Base-by-base conservation (phyloP, 179 eudicot species). In the Vitellaria paradoxa region DNA sequence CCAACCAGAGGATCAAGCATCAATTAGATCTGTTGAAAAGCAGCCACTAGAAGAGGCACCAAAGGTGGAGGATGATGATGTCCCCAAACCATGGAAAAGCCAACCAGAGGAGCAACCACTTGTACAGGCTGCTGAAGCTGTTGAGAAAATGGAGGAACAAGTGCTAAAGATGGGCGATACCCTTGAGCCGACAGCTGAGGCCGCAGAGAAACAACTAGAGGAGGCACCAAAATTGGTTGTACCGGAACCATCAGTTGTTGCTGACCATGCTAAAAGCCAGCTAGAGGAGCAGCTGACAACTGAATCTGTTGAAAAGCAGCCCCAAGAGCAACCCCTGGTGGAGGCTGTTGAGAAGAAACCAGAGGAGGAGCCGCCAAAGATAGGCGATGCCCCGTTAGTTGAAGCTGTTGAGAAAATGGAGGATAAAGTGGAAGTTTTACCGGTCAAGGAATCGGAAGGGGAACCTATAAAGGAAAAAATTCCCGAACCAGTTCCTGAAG, bases 391-490 rank as follows among this genome's bases (percentile, higher is more conserved):
- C 66, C 65, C 56, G 13, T 13, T 69, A 47, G 81, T 72, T 74
- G 87, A 85, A 67, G 79, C 68, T 45, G 73, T 70, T n/a, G 76
- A 72, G 72, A 69, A 47, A 76, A 46, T 61, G 47, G 76, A 79
- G 40, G 20, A 23, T 53, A 56, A n/a, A 56, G 66, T 65, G 20
- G 85, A 83, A 23, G 80, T 70, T 74, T 61, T 47, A 20, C 70
- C 73, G n/a, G 67, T 14, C 23, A 26, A 59, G 59, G 55, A 74
- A 45, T 72, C 72, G 13, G 77, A 60, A 59, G 55, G 65, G 8
- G 75, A 56, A 61, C 23, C 81, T 50, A 77, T 72, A 9, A 77
- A 76, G 64, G 87, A 76, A 71, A 86, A 87, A 74, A 45, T 26
- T 57, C 23, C 69, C 23, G 81, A 76, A 77, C 67, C 78, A 42